Evolutionary conservation across 106 monocot species (phyloP).

Genomic region (Cymbidium sinense): DNA sequence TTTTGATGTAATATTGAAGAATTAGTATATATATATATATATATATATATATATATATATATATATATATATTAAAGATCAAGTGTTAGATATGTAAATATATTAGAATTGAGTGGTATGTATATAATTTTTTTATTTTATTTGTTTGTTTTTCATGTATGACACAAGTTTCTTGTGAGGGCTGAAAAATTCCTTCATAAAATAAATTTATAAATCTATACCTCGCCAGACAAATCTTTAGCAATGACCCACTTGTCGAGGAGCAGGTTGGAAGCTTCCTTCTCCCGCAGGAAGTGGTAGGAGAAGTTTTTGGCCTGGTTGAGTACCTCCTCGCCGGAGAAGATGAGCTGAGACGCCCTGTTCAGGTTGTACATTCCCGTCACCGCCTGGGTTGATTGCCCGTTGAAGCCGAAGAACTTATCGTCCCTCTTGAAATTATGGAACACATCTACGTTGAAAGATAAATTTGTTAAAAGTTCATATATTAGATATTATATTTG

Average conservation of each 20-base stretch:
- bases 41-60: too few species aligned
- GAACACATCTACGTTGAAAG: conserved; percentile 49
- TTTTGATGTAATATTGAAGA: too few species aligned
- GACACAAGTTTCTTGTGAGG: too few species aligned
- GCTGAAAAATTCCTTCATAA: too few species aligned
- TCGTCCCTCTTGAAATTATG: conserved; percentile 68
- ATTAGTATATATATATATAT: too few species aligned
- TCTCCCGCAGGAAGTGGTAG: conserved; percentile 45
- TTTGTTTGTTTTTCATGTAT: too few species aligned
- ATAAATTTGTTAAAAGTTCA: too few species aligned
- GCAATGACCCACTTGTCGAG: conserved; percentile 93
- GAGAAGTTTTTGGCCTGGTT: conserved; percentile 60
- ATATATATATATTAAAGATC: too few species aligned
- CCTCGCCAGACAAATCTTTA: conserved; percentile 93
- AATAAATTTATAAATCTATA: conserved; percentile 16
- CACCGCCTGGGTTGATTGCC: conserved; percentile 84
- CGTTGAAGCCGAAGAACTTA: conserved; percentile 78
- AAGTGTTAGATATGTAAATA: too few species aligned
- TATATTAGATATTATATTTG: too few species aligned
- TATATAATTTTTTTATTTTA: too few species aligned
- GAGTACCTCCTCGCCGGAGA: conserved; percentile 58
- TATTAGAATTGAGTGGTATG: too few species aligned
- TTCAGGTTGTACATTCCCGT: conserved; percentile 94
- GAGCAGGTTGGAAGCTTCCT: conserved; percentile 38
- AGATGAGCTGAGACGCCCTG: conserved; percentile 63